phyloP scores from a whole-genome alignment of 2,329 filamentous ascomycete species.

The Diaporthe sp. region DNA sequence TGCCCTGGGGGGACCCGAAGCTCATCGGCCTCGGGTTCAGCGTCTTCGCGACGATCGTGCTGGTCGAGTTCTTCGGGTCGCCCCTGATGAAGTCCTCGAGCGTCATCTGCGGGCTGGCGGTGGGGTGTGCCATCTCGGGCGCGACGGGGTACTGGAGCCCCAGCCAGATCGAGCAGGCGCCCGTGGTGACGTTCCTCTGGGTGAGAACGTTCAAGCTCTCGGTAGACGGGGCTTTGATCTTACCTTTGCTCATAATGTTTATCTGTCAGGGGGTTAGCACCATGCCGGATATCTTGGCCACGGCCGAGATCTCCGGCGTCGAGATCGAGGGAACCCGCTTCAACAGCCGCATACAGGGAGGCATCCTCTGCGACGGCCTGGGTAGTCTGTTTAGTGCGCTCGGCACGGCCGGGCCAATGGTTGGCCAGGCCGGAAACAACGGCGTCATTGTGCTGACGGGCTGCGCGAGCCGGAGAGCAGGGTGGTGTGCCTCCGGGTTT shows the following conservation, averaged over 20 bases:
- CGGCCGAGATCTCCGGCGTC: slow-evolving; percentile 54
- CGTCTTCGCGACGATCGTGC: slow-evolving; percentile 76
- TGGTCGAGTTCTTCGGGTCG: slow-evolving; percentile 78
- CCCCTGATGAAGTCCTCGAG: slow-evolving; percentile 79
- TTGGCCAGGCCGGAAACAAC: slow-evolving; percentile 78
- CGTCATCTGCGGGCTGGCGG: slow-evolving; percentile 74
- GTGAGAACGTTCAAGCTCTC: slow-evolving; percentile 76
- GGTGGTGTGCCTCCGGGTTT: slow-evolving; percentile 76
- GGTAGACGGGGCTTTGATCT: slow-evolving; percentile 75
- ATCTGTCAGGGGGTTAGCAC: slow-evolving; percentile 78
- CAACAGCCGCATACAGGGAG: slow-evolving; percentile 78
- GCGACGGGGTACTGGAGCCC: slow-evolving; percentile 76
- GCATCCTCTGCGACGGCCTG: slow-evolving; percentile 76
- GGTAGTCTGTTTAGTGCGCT: slow-evolving; percentile 74
- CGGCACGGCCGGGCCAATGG: slow-evolving; percentile 78
- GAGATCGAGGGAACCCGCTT: slow-evolving; percentile 75
- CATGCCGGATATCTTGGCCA: slow-evolving; percentile 74
- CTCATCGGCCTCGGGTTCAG: slow-evolving; percentile 77
- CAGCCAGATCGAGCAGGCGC: slow-evolving; percentile 70
- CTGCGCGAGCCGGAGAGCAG: slow-evolving; percentile 77
- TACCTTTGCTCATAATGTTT: slow-evolving; percentile 75
- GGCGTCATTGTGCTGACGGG: slow-evolving; percentile 77
- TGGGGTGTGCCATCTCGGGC: slow-evolving; percentile 77
- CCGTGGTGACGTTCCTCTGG: slow-evolving; percentile 78
- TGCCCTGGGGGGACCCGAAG: slow-evolving; percentile 73